Evolutionary conservation across 345 rosid genomes (phyloP), one percentile per base, ranked within the genome.

Genomic region (Pelargonium nanum): DNA sequence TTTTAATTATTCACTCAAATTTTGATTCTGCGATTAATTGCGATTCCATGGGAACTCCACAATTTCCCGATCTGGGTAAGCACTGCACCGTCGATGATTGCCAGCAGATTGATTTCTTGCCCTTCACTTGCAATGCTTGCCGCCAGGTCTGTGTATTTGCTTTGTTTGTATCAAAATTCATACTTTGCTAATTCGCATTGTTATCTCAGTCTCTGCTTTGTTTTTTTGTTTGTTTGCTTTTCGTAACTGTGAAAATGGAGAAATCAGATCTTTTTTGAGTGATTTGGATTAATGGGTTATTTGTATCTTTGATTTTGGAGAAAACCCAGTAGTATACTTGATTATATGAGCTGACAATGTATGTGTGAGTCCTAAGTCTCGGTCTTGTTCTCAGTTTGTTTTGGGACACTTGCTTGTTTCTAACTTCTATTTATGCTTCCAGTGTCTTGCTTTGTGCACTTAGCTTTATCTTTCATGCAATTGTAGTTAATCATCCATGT

Each of bases 121-220:
- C 98, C 57, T 92, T 92, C 87, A 88, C 95, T 22, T 92, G 98
- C 81, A 95, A 92, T 73, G 80, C 89, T 53, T 92, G 98, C 82
- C 62, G 63, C 68, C 77, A 78, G 96, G 95, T 88, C 56, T 20
- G 26, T 17, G 23, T 23, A 2, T 53, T 24, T 24, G 22, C 25
- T 30, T 10, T n/a, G n/a, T n/a, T n/a, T n/a, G n/a, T n/a, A n/a
- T 34, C 5, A 17, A 2, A 2, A 13, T 23, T 13, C 21, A 15
- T 0, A 0, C 1, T 5, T n/a, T 6, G 2, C 0, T 7, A 22
- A 45, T 32, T 4, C 26, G 7, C 22, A 48, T 0, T 0, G 9
- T 15, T 19, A 24, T 1, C 15, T 55, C 16, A 15, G 26, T 25
- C 22, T 22, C n/a, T 23, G n/a, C 2, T 55, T 55, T 13, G 13